phyloP scores from a whole-genome alignment of 192 early-diverging fungal species.

The Coemansia javaensis region DNA sequence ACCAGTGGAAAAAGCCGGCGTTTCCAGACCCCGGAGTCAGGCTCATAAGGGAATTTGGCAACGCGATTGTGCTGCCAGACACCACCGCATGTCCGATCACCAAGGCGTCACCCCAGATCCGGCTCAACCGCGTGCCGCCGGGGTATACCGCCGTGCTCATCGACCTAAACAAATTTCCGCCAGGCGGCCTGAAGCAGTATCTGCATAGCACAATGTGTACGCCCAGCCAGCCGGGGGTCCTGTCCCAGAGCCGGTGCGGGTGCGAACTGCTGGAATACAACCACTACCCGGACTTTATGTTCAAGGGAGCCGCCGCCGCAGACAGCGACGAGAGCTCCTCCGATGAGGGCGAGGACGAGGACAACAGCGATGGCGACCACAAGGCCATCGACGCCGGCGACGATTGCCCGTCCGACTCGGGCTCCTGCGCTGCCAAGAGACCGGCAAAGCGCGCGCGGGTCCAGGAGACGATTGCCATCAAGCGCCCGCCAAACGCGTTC shows the following conservation, averaged over 20 bases:
- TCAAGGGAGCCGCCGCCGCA: too few relatives aligned
- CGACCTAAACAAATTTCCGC: slow-evolving; percentile 36
- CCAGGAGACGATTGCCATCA: slow-evolving; percentile 33
- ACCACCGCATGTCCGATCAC: too few relatives aligned
- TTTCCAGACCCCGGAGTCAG: too few relatives aligned
- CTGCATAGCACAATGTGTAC: slow-evolving; percentile 40
- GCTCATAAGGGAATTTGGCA: too few relatives aligned
- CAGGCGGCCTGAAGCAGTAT: slow-evolving; percentile 25
- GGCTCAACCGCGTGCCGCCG: slow-evolving; percentile 38
- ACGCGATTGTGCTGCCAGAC: too few relatives aligned
- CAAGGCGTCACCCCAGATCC: slow-evolving; percentile 19
- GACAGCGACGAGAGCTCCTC: neutral
- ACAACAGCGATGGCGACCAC: neutral
- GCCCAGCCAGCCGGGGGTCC: slow-evolving; percentile 3
- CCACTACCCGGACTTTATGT: slow-evolving; percentile 45
- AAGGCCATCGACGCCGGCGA: neutral
- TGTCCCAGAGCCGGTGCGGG: slow-evolving; percentile 22
- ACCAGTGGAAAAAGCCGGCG: too few relatives aligned
- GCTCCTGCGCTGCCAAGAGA: neutral
- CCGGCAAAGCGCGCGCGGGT: neutral
- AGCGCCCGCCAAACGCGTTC: slow-evolving; percentile 49
- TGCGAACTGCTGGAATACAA: slow-evolving; percentile 48
- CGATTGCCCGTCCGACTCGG: neutral
- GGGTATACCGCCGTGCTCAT: slow-evolving; percentile 42
- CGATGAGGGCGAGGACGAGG: slow-evolving; percentile 5